Evolutionary conservation across 1,139 yeast species (phyloP).

Genomic region (Hansenula anomala): DNA sequence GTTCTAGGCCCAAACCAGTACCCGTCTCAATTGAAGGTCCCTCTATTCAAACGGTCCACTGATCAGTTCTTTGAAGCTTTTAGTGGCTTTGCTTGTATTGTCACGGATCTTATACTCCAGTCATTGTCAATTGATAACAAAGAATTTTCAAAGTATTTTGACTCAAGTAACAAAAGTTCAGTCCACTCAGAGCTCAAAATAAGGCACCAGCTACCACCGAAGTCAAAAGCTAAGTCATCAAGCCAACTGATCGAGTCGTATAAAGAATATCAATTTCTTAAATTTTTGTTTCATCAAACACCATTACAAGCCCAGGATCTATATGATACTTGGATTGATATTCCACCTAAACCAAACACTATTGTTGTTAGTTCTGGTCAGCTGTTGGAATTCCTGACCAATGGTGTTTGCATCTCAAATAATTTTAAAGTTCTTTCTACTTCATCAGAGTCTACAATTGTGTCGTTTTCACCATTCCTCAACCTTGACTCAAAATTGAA

Average conservation of each 20-base stretch:
- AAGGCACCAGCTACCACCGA: not conserved
- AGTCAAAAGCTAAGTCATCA: not conserved
- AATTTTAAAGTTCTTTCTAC: slow-evolving; percentile 46
- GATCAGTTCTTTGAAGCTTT: not conserved
- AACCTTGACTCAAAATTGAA: slow-evolving; percentile 26
- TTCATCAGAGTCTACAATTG: slow-evolving; percentile 37
- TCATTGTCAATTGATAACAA: not conserved
- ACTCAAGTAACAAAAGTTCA: not conserved
- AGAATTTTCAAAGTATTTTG: not conserved
- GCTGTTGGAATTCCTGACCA: slow-evolving; percentile 45
- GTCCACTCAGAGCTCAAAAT: not conserved
- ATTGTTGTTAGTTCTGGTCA: slow-evolving; percentile 47
- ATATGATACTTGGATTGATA: slow-evolving; percentile 56
- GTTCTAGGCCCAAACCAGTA: not conserved
- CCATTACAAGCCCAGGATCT: slow-evolving; percentile 51
- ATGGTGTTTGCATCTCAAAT: slow-evolving; percentile 50
- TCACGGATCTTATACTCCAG: not conserved
- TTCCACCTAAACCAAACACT: slow-evolving; percentile 31
- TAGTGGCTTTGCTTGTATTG: not conserved
- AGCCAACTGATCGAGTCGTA: slow-evolving; percentile 35
- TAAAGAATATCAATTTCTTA: slow-evolving; percentile 50
- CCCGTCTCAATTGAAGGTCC: not conserved
- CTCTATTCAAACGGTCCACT: not conserved
- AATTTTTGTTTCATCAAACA: slow-evolving; percentile 49
- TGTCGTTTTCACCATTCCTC: slow-evolving; percentile 37